Percentiles rank a stretch among this genome's conserved stretches.
phyloP scores from a whole-genome alignment of 2,329 filamentous ascomycete species.

The Celoporthe dispersa region DNA sequence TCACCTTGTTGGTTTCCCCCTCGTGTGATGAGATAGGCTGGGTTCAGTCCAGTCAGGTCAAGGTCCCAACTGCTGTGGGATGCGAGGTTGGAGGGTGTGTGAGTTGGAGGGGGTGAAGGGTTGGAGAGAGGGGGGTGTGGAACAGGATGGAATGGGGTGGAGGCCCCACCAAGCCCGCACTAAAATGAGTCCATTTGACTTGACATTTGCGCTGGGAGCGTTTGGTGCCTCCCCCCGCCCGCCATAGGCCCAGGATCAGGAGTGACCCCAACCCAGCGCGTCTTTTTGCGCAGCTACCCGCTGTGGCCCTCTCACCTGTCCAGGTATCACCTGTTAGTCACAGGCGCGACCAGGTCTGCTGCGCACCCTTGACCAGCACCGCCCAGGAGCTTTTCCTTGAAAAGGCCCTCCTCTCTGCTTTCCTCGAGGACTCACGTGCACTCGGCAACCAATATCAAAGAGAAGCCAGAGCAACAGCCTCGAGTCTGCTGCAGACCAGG shows the following conservation, averaged over 20 bases:
- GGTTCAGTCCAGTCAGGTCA: background rate
- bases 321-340: constrained; percentile 13
- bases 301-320: background rate
- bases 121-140: background rate
- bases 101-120: constrained; percentile 3
- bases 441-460: constrained; percentile 28
- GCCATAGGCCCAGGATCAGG: background rate
- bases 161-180: background rate
- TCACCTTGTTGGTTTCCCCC: constrained; percentile 5
- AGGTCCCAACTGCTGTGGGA: background rate
- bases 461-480: constrained; percentile 19
- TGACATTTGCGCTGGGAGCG: background rate
- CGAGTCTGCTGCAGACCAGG: constrained; percentile 15
- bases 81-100: background rate
- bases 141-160: background rate
- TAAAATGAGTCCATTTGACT: constrained; percentile 14
- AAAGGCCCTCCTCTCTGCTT: constrained; percentile 18
- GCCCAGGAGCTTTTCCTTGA: constrained; percentile 16
- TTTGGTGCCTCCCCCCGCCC: background rate
- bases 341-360: constrained; percentile 4
- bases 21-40: constrained; percentile 2
- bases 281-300: background rate
- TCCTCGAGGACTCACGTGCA: constrained; percentile 18
- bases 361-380: constrained; percentile 11
- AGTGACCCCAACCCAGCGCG: constrained; percentile 1